These are phyloP conservation scores for Alternaria conjuncta DNA, from an alignment of 2,329 filamentous ascomycete species.

Conservation along the genomic window DNA sequence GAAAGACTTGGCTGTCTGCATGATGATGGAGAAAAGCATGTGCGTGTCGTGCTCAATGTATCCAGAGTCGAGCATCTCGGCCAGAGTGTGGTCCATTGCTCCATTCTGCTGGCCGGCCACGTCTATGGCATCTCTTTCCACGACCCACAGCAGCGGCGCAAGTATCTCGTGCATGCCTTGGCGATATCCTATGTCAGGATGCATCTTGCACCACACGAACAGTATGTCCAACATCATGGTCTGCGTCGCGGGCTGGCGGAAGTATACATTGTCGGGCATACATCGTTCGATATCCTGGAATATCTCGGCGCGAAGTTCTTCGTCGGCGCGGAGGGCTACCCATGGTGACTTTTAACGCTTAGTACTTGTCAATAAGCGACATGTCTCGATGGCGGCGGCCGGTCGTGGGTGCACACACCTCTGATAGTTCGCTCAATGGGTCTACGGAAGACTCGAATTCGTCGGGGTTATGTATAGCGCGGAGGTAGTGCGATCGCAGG, in stretches of 20 bases:
- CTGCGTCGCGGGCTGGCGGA: constrained; percentile 80
- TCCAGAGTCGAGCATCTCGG: constrained; percentile 67
- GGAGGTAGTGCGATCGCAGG: constrained; percentile 75
- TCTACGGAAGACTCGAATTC: constrained; percentile 77
- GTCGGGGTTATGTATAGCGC: constrained; percentile 83
- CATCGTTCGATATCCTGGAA: constrained; percentile 90
- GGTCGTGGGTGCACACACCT: constrained; percentile 55
- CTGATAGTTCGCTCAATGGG: constrained; percentile 82
- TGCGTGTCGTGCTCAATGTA: constrained; percentile 93
- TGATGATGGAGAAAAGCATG: constrained; percentile 81
- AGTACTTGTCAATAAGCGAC: constrained; percentile 53
- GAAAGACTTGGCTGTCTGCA: constrained; percentile 85
- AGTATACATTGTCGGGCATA: constrained; percentile 89
- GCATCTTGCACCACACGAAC: constrained; percentile 93
- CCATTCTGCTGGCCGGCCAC: constrained; percentile 23
- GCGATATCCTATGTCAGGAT: constrained; percentile 87
- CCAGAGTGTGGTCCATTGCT: constrained; percentile 36
- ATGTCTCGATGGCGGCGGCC: constrained; percentile 24
- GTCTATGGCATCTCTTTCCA: constrained; percentile 81
- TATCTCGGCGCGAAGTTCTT: constrained; percentile 84
- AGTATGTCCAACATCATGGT: constrained; percentile 84
- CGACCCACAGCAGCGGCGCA: constrained; percentile 84
- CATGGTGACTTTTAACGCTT: constrained; percentile 78
- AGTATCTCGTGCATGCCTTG: constrained; percentile 98
- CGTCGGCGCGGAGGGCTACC: constrained; percentile 84